phyloP scores from a whole-genome alignment of 208 protist species.

The Trichomonas tenax region DNA sequence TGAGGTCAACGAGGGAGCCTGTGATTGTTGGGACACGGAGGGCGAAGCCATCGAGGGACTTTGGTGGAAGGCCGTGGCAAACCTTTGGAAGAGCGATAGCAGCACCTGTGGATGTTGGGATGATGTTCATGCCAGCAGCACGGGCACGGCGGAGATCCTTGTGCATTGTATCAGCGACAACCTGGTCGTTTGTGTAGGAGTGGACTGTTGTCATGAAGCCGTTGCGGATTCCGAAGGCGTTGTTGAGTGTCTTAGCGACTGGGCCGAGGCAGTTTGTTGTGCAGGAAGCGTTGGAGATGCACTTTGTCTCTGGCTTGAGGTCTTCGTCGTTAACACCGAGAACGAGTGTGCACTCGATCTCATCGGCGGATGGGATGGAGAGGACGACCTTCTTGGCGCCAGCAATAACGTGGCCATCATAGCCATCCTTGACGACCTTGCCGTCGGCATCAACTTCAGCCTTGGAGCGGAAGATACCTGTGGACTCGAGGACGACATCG shows the following conservation, averaged over 20 bases:
- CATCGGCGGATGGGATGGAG: conserved; percentile 82
- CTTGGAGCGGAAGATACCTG: conserved; percentile 81
- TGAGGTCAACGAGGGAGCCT: conserved; percentile 97
- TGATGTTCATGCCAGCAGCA: no score
- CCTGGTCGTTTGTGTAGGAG: conserved; percentile 93
- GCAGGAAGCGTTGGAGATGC: conserved; percentile 70
- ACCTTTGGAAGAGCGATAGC: conserved; percentile 96
- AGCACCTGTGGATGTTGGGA: conserved; percentile 90
- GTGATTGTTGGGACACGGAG: no score
- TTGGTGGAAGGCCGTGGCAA: no score
- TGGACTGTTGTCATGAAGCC: no score
- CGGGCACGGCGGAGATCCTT: conserved; percentile 94
- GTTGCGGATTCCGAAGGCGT: conserved; percentile 99
- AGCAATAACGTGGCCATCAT: conserved; percentile 23
- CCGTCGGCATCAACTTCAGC: no score
- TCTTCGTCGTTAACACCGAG: conserved; percentile 95
- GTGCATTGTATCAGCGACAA: conserved; percentile 77
- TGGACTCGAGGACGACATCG: conserved; percentile 92
- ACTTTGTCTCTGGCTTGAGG: neutral
- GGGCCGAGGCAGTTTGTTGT: conserved; percentile 99
- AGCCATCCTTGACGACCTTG: conserved; percentile 39
- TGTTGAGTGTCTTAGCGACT: no score
- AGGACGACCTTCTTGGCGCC: conserved; percentile 95
- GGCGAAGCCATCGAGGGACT: no score
- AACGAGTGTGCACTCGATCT: conserved; percentile 77